These are phyloP conservation scores for Detonula confervacea DNA, from an alignment of 352 stramenopile species.

Conservation along the genomic window DNA sequence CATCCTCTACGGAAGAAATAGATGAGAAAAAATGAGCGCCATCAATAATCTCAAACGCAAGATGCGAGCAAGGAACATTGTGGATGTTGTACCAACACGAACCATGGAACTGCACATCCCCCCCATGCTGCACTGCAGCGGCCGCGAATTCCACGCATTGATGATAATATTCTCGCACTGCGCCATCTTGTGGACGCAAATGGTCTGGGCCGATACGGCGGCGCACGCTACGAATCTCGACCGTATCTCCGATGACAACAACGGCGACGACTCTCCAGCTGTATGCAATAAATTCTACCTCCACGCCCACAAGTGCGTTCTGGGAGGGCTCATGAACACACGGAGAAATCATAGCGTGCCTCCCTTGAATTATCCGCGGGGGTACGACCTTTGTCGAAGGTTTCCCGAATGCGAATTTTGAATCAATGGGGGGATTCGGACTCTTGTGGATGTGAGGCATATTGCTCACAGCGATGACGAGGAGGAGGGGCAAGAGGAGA, in stretches of 20 bases:
- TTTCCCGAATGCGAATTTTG: conserved; percentile 70
- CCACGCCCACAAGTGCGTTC: conserved; percentile 52
- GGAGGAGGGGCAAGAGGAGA: neutral
- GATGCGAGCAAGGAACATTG: too few species aligned
- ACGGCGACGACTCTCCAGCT: neutral
- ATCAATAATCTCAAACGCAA: too few species aligned
- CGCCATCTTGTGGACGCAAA: conserved; percentile 58
- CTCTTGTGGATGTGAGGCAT: conserved; percentile 36
- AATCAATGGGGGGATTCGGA: conserved; percentile 66
- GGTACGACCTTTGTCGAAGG: conserved; percentile 55
- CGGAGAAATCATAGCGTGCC: conserved; percentile 59
- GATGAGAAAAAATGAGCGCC: too few species aligned
- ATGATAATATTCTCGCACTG: conserved; percentile 55
- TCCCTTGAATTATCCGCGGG: conserved; percentile 63
- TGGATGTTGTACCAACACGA: too few species aligned
- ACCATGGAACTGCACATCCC: conserved; percentile 41
- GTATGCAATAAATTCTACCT: conserved; percentile 51
- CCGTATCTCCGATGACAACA: neutral
- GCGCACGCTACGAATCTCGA: conserved; percentile 8
- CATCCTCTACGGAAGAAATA: too few species aligned
- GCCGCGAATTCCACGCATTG: conserved; percentile 6
- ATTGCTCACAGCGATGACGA: conserved; percentile 37
- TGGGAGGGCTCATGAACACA: conserved; percentile 10
- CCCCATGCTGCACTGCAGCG: conserved; percentile 63
- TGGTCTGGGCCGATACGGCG: conserved; percentile 61